Conservation (phyloP, 2,329 filamentous ascomycete species). For the Monosporascus ibericus region DNA sequence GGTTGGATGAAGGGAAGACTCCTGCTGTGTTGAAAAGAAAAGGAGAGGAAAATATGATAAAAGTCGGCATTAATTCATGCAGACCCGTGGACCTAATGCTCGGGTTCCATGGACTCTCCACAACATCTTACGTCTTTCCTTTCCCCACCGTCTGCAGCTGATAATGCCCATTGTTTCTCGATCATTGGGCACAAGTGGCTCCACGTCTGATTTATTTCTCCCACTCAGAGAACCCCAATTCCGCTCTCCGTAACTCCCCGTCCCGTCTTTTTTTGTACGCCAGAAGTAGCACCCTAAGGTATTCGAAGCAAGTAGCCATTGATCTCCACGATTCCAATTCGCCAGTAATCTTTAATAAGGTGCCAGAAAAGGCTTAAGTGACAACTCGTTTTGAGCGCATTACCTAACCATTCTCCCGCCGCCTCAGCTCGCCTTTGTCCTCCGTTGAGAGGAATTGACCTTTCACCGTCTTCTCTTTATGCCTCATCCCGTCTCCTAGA, state of each 20-base stretch:
- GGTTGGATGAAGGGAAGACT: neutral
- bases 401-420: slow-evolving; percentile 17
- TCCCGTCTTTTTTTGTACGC: slow-evolving; percentile 11
- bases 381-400: slow-evolving; percentile 17
- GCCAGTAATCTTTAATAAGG: neutral
- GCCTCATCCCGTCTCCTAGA: slow-evolving; percentile 19
- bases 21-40: neutral
- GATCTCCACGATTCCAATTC: slow-evolving; percentile 10
- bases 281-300: slow-evolving; percentile 1
- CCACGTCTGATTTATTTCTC: slow-evolving; percentile 8
- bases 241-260: slow-evolving; percentile 1
- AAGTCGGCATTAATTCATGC: slow-evolving; percentile 17
- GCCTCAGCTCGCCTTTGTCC: slow-evolving; percentile 13
- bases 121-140: slow-evolving; percentile 19
- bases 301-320: slow-evolving; percentile 9
- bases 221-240: slow-evolving; percentile 1
- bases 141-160: slow-evolving; percentile 18
- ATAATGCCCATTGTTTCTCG: slow-evolving; percentile 7
- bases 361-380: slow-evolving; percentile 10
- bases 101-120: slow-evolving; percentile 19
- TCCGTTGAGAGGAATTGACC: neutral
- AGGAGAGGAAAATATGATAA: neutral
- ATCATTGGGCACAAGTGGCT: slow-evolving; percentile 29
- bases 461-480: slow-evolving; percentile 9
- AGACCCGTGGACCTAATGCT: slow-evolving; percentile 12